These are phyloP conservation scores for Gymnopilus dilepis DNA, from an alignment of 768 basidiomycete genomes.

Conservation along the genomic window DNA sequence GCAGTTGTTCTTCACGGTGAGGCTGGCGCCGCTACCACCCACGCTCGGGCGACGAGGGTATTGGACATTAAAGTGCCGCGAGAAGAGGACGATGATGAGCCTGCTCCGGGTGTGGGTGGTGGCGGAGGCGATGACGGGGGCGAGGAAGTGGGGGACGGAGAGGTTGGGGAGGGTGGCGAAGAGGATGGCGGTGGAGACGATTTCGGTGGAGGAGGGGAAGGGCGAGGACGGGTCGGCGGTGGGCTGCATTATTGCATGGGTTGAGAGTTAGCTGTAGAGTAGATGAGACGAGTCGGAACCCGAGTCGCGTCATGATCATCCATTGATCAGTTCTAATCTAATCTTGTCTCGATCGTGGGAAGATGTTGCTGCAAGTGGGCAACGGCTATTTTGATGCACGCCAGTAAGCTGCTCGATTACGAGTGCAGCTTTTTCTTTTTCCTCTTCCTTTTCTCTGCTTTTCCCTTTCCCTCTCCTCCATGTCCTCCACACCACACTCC, in stretches of 20 bases:
- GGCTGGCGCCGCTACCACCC: too few species aligned
- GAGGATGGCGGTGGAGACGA: conserved; percentile 43
- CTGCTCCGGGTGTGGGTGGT: conserved; percentile 49
- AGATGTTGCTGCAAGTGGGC: background rate
- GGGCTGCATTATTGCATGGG: too few species aligned
- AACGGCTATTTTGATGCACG: background rate
- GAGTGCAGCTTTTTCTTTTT: conserved; percentile 1
- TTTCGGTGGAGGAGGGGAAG: conserved; percentile 19
- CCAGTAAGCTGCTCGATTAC: background rate
- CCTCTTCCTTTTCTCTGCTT: conserved; percentile 5
- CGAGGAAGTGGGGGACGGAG: conserved; percentile 59
- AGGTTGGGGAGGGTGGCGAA: conserved; percentile 60
- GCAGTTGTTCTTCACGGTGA: conserved; percentile 6
- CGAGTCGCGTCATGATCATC: background rate
- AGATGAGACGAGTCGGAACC: background rate
- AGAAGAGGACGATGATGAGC: conserved; percentile 70
- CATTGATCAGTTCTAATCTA: conserved; percentile 18
- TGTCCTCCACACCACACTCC: conserved; percentile 31
- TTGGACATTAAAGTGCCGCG: conserved; percentile 57
- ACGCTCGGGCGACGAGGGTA: too few species aligned
- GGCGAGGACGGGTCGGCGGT: conserved; percentile 3
- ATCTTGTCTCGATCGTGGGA: conserved; percentile 24
- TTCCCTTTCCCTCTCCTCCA: conserved; percentile 3
- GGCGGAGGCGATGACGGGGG: conserved; percentile 56
- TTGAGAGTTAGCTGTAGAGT: too few species aligned